These are phyloP conservation scores for Paramecium sonneborni DNA, from an alignment of 73 alveolate species.

Conservation along the genomic window DNA sequence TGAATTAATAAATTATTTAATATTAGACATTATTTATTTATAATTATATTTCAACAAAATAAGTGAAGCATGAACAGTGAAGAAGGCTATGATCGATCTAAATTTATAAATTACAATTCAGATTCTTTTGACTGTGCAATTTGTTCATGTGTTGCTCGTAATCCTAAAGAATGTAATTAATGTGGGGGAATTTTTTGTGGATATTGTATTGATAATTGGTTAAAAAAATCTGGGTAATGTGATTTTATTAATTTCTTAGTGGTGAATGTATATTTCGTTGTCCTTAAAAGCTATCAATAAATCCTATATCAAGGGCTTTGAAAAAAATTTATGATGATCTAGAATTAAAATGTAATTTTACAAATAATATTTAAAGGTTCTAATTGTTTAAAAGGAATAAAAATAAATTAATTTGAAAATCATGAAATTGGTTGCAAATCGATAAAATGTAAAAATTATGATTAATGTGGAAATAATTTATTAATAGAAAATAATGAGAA, in stretches of 20 bases:
- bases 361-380: neutral
- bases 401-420: neutral
- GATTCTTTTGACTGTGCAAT: slow-evolving; percentile 25
- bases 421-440: neutral
- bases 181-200: neutral
- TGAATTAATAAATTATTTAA: too few relatives aligned
- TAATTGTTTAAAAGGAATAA: neutral
- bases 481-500: neutral
- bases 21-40: too few relatives aligned
- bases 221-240: neutral
- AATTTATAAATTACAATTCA: neutral
- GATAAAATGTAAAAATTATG: neutral
- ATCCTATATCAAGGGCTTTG: neutral
- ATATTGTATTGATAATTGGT: neutral
- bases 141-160: neutral
- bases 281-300: neutral
- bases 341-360: neutral
- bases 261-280: neutral
- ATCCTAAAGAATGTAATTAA: neutral
- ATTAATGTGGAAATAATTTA: neutral
- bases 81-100: neutral
- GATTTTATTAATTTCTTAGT: neutral
- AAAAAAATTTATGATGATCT: slow-evolving; percentile 28
- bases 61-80: neutral
- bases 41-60: neutral